Evolutionary conservation across 2,329 filamentous ascomycete species (phyloP).

Genomic region (Colletotrichum lindemuthianum): DNA sequence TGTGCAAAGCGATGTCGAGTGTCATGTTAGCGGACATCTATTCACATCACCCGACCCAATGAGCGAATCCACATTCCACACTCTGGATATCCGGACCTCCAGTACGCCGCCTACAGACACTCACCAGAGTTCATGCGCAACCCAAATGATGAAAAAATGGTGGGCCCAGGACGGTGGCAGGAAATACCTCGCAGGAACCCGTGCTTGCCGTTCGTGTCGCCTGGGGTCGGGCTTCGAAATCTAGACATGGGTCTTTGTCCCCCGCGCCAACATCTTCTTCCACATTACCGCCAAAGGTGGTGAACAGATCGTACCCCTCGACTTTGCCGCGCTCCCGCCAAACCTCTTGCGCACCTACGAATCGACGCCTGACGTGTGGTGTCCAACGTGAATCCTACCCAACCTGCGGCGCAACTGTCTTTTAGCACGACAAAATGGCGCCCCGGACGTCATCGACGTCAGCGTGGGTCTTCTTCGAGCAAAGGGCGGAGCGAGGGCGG

Average conservation of each 20-base stretch:
- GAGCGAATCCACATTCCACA: constrained; percentile 52
- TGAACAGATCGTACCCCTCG: constrained; percentile 40
- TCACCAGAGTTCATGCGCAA: constrained; percentile 47
- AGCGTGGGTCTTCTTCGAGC: constrained; percentile 68
- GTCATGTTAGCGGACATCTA: constrained; percentile 48
- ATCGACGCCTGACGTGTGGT: constrained; percentile 62
- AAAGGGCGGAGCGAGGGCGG: constrained; percentile 62
- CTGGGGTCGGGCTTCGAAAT: constrained; percentile 70
- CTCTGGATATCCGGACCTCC: constrained; percentile 60
- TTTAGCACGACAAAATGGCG: constrained; percentile 67
- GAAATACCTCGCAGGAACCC: constrained; percentile 69
- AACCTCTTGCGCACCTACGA: constrained; percentile 62
- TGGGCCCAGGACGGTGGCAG: constrained; percentile 61
- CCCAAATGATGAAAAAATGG: constrained; percentile 62
- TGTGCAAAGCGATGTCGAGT: constrained; percentile 47
- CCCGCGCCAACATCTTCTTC: constrained; percentile 65
- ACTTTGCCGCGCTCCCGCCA: constrained; percentile 47
- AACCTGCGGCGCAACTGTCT: constrained; percentile 70
- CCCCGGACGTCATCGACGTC: constrained; percentile 68
- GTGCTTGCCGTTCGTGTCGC: constrained; percentile 71
- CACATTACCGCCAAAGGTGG: constrained; percentile 37
- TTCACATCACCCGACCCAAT: constrained; percentile 65
- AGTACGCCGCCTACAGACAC: constrained; percentile 16
- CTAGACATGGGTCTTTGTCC: constrained; percentile 73
- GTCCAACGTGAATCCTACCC: constrained; percentile 71